Evolutionary conservation across 768 basidiomycete species (phyloP).

Genomic region (Tricholoma bakamatsutake): DNA sequence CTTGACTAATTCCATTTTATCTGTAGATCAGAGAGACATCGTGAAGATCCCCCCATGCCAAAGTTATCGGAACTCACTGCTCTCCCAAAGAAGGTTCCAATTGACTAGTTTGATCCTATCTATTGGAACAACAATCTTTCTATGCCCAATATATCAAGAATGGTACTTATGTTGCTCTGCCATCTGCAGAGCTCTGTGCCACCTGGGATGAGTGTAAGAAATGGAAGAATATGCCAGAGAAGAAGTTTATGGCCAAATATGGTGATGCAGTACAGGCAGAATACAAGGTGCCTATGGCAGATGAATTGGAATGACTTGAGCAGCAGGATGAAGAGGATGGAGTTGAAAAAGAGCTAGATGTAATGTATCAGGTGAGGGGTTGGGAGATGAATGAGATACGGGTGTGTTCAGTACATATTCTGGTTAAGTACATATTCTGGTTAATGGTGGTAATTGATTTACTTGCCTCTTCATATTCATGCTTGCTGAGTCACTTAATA

Average conservation of each 20-base stretch:
- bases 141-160: slow-evolving; percentile 5
- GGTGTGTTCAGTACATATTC: not conserved
- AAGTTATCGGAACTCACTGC: no score
- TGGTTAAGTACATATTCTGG: not conserved
- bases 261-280: not conserved
- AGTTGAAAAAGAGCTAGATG: not conserved
- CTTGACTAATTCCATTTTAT: not conserved
- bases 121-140: slow-evolving; percentile 15
- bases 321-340: not conserved
- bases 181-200: slow-evolving; percentile 4
- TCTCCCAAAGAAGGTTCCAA: no score
- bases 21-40: not conserved
- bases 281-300: no score
- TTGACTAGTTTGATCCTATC: slow-evolving; percentile 20
- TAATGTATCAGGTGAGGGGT: not conserved
- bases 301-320: slow-evolving; percentile 11
- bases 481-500: not conserved
- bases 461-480: not conserved
- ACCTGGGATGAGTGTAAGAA: not conserved
- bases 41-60: no score
- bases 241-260: no score
- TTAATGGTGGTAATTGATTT: not conserved
- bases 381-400: not conserved
- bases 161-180: slow-evolving; percentile 11
- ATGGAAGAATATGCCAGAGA: slow-evolving; percentile 10